These are phyloP conservation scores for Suhomyces ambrosiae DNA, from an alignment of 1,139 yeast genomes.

Conservation along the genomic window DNA sequence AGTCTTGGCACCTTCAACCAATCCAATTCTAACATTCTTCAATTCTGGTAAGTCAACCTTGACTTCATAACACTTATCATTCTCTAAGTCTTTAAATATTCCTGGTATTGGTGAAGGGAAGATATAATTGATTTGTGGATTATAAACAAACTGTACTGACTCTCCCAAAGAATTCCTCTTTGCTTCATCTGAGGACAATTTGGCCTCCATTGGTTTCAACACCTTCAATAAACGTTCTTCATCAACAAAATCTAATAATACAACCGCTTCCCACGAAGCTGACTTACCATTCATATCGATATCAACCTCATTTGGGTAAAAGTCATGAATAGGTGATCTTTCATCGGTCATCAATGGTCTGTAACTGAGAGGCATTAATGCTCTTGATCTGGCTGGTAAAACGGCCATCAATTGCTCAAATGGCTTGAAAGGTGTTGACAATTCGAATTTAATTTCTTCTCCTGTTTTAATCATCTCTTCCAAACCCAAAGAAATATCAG, in stretches of 20 bases:
- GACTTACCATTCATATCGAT: slow-evolving; percentile 93
- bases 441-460: slow-evolving; percentile 59
- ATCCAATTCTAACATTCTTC: slow-evolving; percentile 56
- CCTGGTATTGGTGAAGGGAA: slow-evolving; percentile 82
- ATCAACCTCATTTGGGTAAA: slow-evolving; percentile 87
- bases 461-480: slow-evolving; percentile 45
- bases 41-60: slow-evolving; percentile 53
- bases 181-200: slow-evolving; percentile 68
- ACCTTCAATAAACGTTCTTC: slow-evolving; percentile 72
- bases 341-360: slow-evolving; percentile 88
- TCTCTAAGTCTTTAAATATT: slow-evolving; percentile 73
- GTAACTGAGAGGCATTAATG: slow-evolving; percentile 75
- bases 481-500: slow-evolving; percentile 77
- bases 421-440: slow-evolving; percentile 83
- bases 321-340: slow-evolving; percentile 83
- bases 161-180: slow-evolving; percentile 73
- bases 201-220: slow-evolving; percentile 61
- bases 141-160: slow-evolving; percentile 66
- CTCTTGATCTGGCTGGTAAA: slow-evolving; percentile 86
- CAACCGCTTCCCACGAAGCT: slow-evolving; percentile 98
- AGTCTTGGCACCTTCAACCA: slow-evolving; percentile 65
- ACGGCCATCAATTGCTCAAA: slow-evolving; percentile 98
- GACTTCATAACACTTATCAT: slow-evolving; percentile 73
- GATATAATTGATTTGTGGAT: slow-evolving; percentile 72
- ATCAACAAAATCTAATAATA: slow-evolving; percentile 91